Evolutionary conservation across 495 filamentous ascomycete genomes (phyloP).

Genomic region (Aspergillus asperescens): DNA sequence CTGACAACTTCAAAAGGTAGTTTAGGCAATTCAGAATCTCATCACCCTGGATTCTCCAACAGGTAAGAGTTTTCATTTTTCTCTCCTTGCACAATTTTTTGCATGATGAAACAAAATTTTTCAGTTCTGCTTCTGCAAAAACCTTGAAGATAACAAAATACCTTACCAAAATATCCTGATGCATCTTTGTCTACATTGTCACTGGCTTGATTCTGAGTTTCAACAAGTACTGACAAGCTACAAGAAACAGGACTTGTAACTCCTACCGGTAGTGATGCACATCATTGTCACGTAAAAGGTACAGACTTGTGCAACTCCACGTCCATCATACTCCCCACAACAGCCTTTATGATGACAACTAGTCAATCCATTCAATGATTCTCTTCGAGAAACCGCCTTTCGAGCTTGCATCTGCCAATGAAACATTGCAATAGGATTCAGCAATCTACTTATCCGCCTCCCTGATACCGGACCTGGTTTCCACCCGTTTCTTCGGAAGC

Average conservation of each 20-base stretch:
- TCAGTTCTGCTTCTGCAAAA: slow-evolving; percentile 96
- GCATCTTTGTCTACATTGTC: slow-evolving; percentile 23
- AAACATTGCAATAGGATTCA: slow-evolving; percentile 19
- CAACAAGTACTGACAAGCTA: slow-evolving; percentile 8
- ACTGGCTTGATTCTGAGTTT: not conserved
- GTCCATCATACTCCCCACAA: slow-evolving; percentile 9
- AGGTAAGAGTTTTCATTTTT: slow-evolving; percentile 16
- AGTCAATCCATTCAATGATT: slow-evolving; percentile 99
- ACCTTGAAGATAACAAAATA: slow-evolving; percentile 69
- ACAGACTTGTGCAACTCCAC: slow-evolving; percentile 3
- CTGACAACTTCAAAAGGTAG: slow-evolving; percentile 10
- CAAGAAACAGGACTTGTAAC: slow-evolving; percentile 18
- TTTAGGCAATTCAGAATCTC: not conserved
- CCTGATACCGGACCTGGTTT: slow-evolving; percentile 62
- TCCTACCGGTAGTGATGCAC: not conserved
- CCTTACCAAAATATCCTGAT: slow-evolving; percentile 70
- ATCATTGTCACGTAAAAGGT: slow-evolving; percentile 3
- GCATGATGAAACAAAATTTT: slow-evolving; percentile 70
- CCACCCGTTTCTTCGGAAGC: slow-evolving; percentile 14
- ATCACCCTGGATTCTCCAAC: not conserved
- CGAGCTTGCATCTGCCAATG: slow-evolving; percentile 26
- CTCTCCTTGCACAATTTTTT: slow-evolving; percentile 18
- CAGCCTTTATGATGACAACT: slow-evolving; percentile 75
- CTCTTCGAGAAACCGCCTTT: slow-evolving; percentile 51
- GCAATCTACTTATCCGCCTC: slow-evolving; percentile 54